Conservation (phyloP, 2,329 filamentous ascomycete species). For the Atkinsonella hypoxylon region DNA sequence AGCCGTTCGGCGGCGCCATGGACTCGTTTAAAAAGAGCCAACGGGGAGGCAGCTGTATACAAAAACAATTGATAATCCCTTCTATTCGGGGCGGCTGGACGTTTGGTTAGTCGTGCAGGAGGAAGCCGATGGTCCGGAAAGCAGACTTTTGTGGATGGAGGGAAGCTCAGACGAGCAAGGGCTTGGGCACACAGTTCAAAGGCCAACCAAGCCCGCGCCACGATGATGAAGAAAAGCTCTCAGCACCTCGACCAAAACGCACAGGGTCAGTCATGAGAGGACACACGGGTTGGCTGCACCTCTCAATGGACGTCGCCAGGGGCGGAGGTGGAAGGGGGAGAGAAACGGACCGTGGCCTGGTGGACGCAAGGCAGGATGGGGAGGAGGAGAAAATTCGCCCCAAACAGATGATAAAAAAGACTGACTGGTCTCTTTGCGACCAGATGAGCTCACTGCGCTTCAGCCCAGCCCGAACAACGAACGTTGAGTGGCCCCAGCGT, state of each 20-base stretch:
- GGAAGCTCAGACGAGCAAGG: background rate
- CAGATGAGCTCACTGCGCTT: too few species aligned
- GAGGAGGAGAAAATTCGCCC: background rate
- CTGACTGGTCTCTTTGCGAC: too few species aligned
- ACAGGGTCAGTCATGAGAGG: slow-evolving; percentile 18
- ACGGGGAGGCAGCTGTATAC: too few species aligned
- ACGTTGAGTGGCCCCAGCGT: too few species aligned
- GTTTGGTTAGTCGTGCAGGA: background rate
- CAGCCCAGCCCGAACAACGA: too few species aligned
- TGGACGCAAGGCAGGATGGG: slow-evolving; percentile 1
- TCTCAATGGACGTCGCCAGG: slow-evolving; percentile 11
- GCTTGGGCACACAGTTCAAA: background rate
- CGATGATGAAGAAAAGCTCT: slow-evolving; percentile 9
- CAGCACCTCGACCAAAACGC: slow-evolving; percentile 21
- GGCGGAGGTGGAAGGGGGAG: slow-evolving; percentile 4
- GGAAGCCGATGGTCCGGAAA: background rate
- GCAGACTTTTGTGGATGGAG: background rate
- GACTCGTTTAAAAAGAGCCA: too few species aligned
- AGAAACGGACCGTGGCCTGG: slow-evolving; percentile 3
- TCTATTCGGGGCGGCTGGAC: too few species aligned
- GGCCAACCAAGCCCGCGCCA: too few species aligned
- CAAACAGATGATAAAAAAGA: background rate
- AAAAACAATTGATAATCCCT: too few species aligned
- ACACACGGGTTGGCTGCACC: slow-evolving; percentile 12
- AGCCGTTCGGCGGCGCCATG: slow-evolving; percentile 24